Evolutionary conservation across 2,329 filamentous ascomycete genomes (phyloP), one percentile per base, ranked within the genome.

Genomic region (Diaporthe batatas): DNA sequence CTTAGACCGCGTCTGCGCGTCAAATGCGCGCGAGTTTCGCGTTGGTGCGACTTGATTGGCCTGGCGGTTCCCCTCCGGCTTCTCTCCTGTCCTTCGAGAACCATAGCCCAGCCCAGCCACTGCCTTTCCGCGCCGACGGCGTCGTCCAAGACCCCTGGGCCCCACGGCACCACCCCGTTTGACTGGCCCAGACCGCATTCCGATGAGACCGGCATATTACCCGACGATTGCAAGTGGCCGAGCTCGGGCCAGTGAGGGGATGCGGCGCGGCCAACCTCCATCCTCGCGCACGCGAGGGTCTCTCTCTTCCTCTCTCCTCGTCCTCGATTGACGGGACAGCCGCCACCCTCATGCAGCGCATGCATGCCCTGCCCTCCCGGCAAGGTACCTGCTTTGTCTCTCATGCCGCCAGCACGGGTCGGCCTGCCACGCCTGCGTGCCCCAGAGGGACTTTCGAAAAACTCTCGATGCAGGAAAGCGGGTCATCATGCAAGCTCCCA

Each of bases 181-280:
- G 73, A 74, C 73, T 74, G 73, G 73, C 54, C 71, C 67, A 74
- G 73, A 74, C 71, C 67, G 70, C 73, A 72, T 68, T 54, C 58
- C 67, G 70, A 59, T 72, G 73, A 72, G 67, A 74, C 73, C 67
- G 65, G 73, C 73, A 53, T 57, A 55, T 54, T 47, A 53, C 59
- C 73, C 70, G 65, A 67, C 49, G n/a, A 72, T 32, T 71, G 58
- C 59, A 36, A 68, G 36, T 68, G 57, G 70, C 70, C 68, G 68
- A 54, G 55, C 69, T 73, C 49, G 51, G 67, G 49, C 70, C 74
- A 75, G 65, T 71, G 65, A 74, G 53, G 49, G 44, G 32, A 47
- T 59, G 54, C 62, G 64, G 72, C 74, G 72, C 57, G 72, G 51
- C 70, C 53, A 68, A 73, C 59, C 70, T 55, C 67, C 65, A 54